phyloP scores from a whole-genome alignment of 2,329 filamentous ascomycete genomes.

The Pseudogymnoascus pannorum region DNA sequence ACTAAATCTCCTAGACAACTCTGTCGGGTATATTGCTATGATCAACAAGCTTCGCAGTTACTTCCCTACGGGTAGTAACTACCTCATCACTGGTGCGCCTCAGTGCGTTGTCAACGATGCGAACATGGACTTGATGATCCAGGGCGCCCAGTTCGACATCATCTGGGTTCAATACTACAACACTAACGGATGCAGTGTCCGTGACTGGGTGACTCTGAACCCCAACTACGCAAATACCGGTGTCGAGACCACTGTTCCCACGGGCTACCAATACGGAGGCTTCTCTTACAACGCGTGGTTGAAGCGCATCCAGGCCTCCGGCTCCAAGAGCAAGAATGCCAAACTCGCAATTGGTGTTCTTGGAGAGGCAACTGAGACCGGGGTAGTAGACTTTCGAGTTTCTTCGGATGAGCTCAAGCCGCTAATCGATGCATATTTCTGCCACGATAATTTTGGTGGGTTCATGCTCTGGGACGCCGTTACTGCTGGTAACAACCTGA shows the following conservation, averaged over 20 bases:
- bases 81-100: conserved; percentile 28
- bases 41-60: conserved; percentile 24
- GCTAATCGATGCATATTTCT: conserved; percentile 21
- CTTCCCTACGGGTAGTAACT: conserved; percentile 18
- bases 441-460: conserved; percentile 24
- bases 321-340: conserved; percentile 21
- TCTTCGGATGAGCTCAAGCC: conserved; percentile 19
- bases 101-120: conserved; percentile 26
- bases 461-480: conserved; percentile 30
- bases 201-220: conserved; percentile 18
- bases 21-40: conserved; percentile 23
- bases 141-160: conserved; percentile 24
- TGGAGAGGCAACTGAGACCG: conserved; percentile 3
- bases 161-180: conserved; percentile 30
- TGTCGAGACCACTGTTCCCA: neutral
- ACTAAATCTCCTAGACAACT: conserved; percentile 18
- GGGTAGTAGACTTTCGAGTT: neutral
- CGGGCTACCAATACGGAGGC: neutral
- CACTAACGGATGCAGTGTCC: conserved; percentile 23
- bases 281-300: conserved; percentile 25
- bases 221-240: neutral
- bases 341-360: conserved; percentile 25
- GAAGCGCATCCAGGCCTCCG: conserved; percentile 10
- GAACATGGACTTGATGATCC: conserved; percentile 27
- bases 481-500: conserved; percentile 17